These are phyloP conservation scores for Musa troglodytarum DNA, from an alignment of 176 grass and related monocot species.

Conservation along the genomic window DNA sequence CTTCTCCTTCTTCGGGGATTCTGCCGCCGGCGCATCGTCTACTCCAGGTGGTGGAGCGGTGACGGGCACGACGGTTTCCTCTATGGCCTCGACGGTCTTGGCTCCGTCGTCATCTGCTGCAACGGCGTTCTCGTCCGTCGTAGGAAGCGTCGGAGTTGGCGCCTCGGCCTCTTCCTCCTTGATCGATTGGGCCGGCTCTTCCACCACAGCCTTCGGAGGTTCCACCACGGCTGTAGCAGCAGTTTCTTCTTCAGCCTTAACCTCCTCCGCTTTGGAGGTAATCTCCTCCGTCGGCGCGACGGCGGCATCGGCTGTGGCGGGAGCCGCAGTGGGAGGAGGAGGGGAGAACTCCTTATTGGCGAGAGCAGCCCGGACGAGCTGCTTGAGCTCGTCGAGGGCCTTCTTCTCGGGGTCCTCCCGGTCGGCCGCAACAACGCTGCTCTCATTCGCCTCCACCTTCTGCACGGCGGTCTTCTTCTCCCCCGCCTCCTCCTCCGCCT, in stretches of 20 bases:
- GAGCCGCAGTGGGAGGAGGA: conserved; percentile 36
- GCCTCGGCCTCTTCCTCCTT: conserved; percentile 12
- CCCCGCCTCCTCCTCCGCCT: conserved; percentile 19
- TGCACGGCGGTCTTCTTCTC: conserved; percentile 12
- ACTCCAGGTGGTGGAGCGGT: conserved; percentile 20
- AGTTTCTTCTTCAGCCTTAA: conserved; percentile 17
- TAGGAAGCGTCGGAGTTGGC: conserved; percentile 20
- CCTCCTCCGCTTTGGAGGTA: conserved; percentile 7
- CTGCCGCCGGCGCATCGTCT: conserved; percentile 13
- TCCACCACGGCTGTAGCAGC: neutral
- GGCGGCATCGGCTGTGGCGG: neutral
- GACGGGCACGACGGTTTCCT: conserved; percentile 41
- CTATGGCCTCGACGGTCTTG: conserved; percentile 52
- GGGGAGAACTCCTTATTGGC: conserved; percentile 68
- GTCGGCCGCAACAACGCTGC: conserved; percentile 59
- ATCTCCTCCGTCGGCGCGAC: neutral
- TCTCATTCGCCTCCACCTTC: conserved; percentile 51
- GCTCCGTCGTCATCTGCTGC: conserved; percentile 41
- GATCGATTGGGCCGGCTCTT: conserved; percentile 18
- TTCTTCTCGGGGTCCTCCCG: conserved; percentile 74
- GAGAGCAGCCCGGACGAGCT: conserved; percentile 57
- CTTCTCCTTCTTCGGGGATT: conserved; percentile 7
- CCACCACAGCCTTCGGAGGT: conserved; percentile 3
- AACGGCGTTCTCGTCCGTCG: conserved; percentile 47
- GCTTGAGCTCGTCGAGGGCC: conserved; percentile 82